Conservation (phyloP, 495 filamentous ascomycete genomes). For the Neurospora sp. region DNA sequence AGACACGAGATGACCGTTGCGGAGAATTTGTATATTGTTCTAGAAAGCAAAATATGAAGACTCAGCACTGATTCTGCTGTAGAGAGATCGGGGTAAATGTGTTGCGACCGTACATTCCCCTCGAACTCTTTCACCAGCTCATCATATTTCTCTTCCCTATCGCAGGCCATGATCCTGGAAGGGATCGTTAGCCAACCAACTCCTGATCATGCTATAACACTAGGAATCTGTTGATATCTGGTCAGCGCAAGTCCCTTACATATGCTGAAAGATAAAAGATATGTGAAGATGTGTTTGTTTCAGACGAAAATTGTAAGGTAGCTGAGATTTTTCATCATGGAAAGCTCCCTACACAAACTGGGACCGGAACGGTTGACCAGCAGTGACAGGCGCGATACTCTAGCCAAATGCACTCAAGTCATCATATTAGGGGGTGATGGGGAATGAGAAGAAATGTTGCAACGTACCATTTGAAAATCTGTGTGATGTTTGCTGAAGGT, state of each 20-base stretch:
- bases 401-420: constrained; percentile 99
- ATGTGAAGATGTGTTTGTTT: constrained; percentile 24
- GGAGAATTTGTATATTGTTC: constrained; percentile 66
- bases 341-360: constrained; percentile 31
- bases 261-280: constrained; percentile 4
- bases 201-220: constrained; percentile 4
- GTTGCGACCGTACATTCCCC: constrained; percentile 46
- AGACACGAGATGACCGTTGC: constrained; percentile 91
- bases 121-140: constrained; percentile 66
- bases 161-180: constrained; percentile 85
- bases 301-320: constrained; percentile 92
- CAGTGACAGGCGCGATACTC: constrained; percentile 58
- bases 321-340: constrained; percentile 97
- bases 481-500: constrained; percentile 14
- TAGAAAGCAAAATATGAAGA: constrained; percentile 30
- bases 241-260: constrained; percentile 12
- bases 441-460: neutral
- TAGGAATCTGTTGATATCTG: constrained; percentile 1
- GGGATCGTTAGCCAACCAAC: constrained; percentile 1
- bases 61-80: constrained; percentile 44
- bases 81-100: constrained; percentile 18
- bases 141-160: constrained; percentile 75
- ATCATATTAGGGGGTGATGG: constrained; percentile 52
- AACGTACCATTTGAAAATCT: constrained; percentile 11
- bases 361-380: constrained; percentile 31